phyloP scores from a whole-genome alignment of 768 basidiomycete genomes.

The Clitopilus hobsonii region DNA sequence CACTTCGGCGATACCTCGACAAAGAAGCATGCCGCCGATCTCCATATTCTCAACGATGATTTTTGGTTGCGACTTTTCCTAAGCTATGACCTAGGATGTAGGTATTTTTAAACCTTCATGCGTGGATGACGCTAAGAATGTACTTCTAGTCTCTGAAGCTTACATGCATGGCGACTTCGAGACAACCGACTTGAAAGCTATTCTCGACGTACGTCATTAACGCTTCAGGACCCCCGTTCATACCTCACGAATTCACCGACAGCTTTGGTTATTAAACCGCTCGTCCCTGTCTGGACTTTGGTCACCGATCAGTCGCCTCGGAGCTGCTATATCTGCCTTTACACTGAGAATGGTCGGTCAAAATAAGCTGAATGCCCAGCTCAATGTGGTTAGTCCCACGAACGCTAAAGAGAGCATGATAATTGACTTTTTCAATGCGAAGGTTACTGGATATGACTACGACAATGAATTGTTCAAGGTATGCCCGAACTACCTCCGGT shows the following conservation, averaged over 20 bases:
- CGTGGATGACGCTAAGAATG: no score
- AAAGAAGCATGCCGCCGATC: neutral
- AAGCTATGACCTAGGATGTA: neutral
- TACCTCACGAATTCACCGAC: neutral
- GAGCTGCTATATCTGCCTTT: neutral
- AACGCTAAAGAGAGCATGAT: neutral
- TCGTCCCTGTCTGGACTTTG: neutral
- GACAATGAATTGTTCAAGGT: slow-evolving; percentile 2
- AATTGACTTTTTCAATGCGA: neutral
- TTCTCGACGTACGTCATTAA: neutral
- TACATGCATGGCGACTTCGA: slow-evolving; percentile 2
- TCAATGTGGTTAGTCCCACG: neutral
- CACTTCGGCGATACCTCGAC: neutral
- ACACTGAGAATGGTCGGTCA: neutral
- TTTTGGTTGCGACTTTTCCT: neutral
- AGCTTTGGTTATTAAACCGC: neutral
- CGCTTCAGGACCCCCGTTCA: neutral
- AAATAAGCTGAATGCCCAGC: neutral
- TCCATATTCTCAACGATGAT: neutral
- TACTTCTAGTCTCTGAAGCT: neutral
- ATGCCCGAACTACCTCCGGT: neutral
- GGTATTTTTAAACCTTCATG: neutral
- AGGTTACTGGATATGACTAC: neutral
- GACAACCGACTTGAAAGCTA: neutral
- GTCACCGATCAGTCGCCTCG: neutral